phyloP scores from a whole-genome alignment of 2,329 filamentous ascomycete species.

The Fusarium lyarnte region DNA sequence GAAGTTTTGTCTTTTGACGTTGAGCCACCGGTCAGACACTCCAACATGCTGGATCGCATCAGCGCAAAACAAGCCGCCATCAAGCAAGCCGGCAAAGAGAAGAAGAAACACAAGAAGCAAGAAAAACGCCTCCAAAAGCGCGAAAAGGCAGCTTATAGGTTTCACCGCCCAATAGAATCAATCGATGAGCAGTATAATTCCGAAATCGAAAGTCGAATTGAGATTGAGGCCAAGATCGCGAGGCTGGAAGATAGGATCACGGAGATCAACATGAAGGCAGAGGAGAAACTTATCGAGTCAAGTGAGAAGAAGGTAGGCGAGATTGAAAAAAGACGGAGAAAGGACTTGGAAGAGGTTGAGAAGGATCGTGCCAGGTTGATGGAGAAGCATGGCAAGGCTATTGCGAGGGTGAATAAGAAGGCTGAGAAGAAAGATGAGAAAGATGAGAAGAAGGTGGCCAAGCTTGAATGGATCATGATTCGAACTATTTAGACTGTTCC shows the following conservation, averaged over 20 bases:
- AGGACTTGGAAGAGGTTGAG: neutral
- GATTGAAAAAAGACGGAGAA: conserved; percentile 1
- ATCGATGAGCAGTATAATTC: conserved; percentile 10
- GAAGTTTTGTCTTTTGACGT: conserved; percentile 4
- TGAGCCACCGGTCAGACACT: neutral
- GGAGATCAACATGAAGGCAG: neutral
- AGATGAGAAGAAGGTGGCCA: conserved; percentile 15
- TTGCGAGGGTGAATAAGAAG: neutral
- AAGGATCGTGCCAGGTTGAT: neutral
- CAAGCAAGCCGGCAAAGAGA: conserved; percentile 1
- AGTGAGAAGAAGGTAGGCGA: neutral
- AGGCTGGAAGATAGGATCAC: neutral
- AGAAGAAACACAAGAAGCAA: conserved; percentile 2
- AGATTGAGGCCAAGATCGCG: neutral
- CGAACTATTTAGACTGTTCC: neutral
- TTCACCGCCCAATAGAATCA: neutral
- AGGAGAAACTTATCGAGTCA: neutral
- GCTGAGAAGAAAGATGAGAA: neutral
- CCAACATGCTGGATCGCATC: conserved; percentile 9
- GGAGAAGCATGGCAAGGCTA: neutral
- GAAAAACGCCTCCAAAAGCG: neutral
- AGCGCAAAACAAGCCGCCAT: conserved; percentile 15
- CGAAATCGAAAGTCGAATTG: neutral
- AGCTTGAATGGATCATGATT: conserved; percentile 21
- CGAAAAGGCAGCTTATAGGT: neutral